A percentile compares a stretch with the other conserved stretches of the same genome.
phyloP scores from a whole-genome alignment of 164 flowering plant genomes.

The Malania oleifera region DNA sequence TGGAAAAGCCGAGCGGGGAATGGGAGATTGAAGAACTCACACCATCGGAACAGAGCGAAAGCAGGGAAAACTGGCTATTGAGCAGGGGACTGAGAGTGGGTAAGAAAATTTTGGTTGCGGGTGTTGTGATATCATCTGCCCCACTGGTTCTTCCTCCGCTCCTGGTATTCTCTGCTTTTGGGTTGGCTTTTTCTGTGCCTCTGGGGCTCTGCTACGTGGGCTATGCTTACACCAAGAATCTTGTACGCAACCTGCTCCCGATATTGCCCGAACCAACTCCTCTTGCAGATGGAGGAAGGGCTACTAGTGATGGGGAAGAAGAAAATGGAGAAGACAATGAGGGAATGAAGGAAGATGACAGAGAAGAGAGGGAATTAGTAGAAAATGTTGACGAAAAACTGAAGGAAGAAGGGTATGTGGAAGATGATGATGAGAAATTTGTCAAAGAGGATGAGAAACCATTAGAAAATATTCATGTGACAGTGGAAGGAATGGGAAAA shows the following conservation, averaged over 20 bases:
- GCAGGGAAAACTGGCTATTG: conserved; percentile 34
- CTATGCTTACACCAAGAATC: conserved; percentile 61
- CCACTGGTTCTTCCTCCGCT: conserved; percentile 75
- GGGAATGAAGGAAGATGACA: not conserved
- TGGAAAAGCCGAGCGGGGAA: conserved; percentile 27
- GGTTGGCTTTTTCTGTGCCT: conserved; percentile 55
- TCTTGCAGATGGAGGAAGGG: not conserved
- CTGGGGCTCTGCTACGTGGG: conserved; percentile 50
- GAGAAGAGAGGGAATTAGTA: not conserved
- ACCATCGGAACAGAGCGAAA: not conserved
- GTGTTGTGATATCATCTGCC: conserved; percentile 54
- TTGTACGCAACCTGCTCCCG: conserved; percentile 63
- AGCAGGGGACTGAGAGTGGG: conserved; percentile 42
- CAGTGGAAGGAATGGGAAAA: not conserved
- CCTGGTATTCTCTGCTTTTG: conserved; percentile 47
- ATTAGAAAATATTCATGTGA: conserved; percentile 3
- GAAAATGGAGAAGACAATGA: conserved; percentile 4
- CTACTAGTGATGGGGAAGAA: conserved; percentile 1
- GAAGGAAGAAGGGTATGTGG: conserved; percentile 3
- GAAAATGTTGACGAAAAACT: not conserved
- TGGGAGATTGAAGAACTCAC: conserved; percentile 19
- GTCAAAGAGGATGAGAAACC: conserved; percentile 3
- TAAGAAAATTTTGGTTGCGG: conserved; percentile 54
- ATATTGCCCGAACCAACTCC: conserved; percentile 15
- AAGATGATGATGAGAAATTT: conserved; percentile 4